Conservation (phyloP, 805 yeast genomes). For the Babjeviella inositovora region DNA sequence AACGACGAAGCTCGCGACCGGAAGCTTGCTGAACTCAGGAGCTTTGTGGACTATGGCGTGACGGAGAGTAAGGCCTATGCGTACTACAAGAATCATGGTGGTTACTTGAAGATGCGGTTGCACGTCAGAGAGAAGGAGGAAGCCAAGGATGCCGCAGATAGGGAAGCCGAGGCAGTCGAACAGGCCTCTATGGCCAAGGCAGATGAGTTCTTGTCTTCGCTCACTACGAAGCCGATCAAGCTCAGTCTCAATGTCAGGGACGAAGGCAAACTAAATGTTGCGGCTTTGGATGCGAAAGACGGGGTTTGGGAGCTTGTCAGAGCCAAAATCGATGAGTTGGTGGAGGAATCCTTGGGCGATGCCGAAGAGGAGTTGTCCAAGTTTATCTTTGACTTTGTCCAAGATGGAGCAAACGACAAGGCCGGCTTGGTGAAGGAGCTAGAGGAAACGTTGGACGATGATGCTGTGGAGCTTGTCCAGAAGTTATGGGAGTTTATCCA, state of each 20-base stretch:
- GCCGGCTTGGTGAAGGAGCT: slow-evolving; percentile 14
- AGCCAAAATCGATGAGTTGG: slow-evolving; percentile 11
- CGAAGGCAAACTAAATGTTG: background rate
- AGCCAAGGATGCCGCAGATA: slow-evolving; percentile 10
- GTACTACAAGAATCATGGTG: slow-evolving; percentile 13
- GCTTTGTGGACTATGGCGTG: slow-evolving; percentile 5
- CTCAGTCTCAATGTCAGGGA: background rate
- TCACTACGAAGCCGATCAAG: slow-evolving; percentile 1
- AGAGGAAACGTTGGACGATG: slow-evolving; percentile 22
- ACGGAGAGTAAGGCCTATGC: slow-evolving; percentile 2
- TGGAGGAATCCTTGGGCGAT: slow-evolving; percentile 22
- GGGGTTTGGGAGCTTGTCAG: slow-evolving; percentile 4
- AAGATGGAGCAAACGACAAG: slow-evolving; percentile 7
- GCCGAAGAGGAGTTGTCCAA: slow-evolving; percentile 17
- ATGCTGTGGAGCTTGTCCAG: slow-evolving; percentile 15
- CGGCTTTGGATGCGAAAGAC: background rate
- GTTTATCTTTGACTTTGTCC: slow-evolving; percentile 12
- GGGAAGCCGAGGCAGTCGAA: slow-evolving; percentile 6
- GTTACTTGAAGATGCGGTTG: slow-evolving; percentile 11
- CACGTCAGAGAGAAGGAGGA: slow-evolving; percentile 13
- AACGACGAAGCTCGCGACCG: slow-evolving; percentile 17
- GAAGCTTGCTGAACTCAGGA: slow-evolving; percentile 15
- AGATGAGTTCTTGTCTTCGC: slow-evolving; percentile 2
- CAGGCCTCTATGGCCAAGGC: slow-evolving; percentile 2
- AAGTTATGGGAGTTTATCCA: slow-evolving; percentile 14